phyloP scores from a whole-genome alignment of 2,329 filamentous ascomycete genomes.

The Penicillium sclerotiorum region DNA sequence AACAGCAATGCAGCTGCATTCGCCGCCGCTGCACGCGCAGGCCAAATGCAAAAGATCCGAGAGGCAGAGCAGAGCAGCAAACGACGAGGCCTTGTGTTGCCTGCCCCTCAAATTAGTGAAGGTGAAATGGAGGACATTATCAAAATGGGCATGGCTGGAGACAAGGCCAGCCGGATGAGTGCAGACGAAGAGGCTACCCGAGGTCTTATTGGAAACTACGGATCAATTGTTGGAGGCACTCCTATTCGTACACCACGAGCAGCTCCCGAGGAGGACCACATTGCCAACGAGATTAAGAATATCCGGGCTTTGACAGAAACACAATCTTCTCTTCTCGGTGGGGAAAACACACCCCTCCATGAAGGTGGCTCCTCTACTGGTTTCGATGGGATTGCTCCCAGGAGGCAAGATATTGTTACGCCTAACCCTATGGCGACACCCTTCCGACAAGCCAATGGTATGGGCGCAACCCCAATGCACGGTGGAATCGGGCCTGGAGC shows the following conservation, averaged over 20 bases:
- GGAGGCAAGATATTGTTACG: conserved; percentile 79
- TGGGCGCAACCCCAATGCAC: conserved; percentile 66
- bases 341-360: conserved; percentile 87
- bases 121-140: conserved; percentile 94
- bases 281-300: conserved; percentile 95
- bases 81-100: conserved; percentile 77
- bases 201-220: conserved; percentile 85
- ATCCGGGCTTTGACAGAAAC: conserved; percentile 90
- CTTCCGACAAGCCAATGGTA: conserved; percentile 66
- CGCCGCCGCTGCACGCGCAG: conserved; percentile 88
- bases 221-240: conserved; percentile 74
- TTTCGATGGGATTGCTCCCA: conserved; percentile 80
- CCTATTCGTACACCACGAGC: conserved; percentile 92
- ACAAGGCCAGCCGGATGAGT: conserved; percentile 76
- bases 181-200: conserved; percentile 81
- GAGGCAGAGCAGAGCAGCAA: conserved; percentile 98
- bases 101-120: conserved; percentile 88
- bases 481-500: conserved; percentile 68
- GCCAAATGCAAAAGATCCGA: conserved; percentile 89
- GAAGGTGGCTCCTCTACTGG: conserved; percentile 82
- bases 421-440: conserved; percentile 96
- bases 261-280: conserved; percentile 88
- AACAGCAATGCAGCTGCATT: conserved; percentile 74
- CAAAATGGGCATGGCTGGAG: conserved; percentile 95
- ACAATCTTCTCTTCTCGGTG: conserved; percentile 88